phyloP scores from a whole-genome alignment of 495 filamentous ascomycete species.

The Lepraria neglecta region DNA sequence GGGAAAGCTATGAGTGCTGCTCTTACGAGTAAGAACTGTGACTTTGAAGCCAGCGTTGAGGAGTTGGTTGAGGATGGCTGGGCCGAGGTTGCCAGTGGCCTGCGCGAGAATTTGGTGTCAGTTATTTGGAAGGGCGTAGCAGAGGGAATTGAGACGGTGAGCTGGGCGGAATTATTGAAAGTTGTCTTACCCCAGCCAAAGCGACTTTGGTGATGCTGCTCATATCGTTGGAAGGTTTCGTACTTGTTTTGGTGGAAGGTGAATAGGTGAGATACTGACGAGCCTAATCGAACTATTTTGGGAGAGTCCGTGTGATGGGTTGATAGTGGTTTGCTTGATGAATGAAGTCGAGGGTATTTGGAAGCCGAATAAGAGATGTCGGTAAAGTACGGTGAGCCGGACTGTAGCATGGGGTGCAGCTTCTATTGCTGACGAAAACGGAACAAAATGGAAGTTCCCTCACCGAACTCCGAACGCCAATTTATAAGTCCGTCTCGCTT shows the following conservation, averaged over 20 bases:
- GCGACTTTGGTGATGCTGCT: slow-evolving; percentile 23
- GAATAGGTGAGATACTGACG: neutral
- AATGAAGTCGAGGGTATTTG: neutral
- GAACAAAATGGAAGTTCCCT: too few relatives aligned
- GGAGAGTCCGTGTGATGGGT: neutral
- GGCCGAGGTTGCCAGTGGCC: slow-evolving; percentile 39
- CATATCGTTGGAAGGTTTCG: slow-evolving; percentile 11
- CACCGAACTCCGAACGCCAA: too few relatives aligned
- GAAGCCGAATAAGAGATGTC: neutral
- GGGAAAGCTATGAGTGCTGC: slow-evolving; percentile 25
- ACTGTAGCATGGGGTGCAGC: too few relatives aligned
- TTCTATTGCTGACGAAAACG: too few relatives aligned
- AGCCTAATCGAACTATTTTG: neutral
- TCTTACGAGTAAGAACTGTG: slow-evolving; percentile 36
- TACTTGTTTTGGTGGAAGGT: slow-evolving; percentile 2
- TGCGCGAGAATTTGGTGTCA: slow-evolving; percentile 6
- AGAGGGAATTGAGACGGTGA: neutral
- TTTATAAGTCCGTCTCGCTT: too few relatives aligned
- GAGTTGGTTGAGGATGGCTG: slow-evolving; percentile 34
- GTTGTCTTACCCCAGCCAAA: slow-evolving; percentile 18
- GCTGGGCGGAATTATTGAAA: neutral
- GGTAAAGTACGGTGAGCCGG: too few relatives aligned
- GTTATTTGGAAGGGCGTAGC: neutral
- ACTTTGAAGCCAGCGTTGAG: slow-evolving; percentile 31
- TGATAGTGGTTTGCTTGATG: neutral